Percentiles rank a stretch among this genome's conserved stretches.
phyloP scores from a whole-genome alignment of 345 rosid species.

The Salix purpurea region DNA sequence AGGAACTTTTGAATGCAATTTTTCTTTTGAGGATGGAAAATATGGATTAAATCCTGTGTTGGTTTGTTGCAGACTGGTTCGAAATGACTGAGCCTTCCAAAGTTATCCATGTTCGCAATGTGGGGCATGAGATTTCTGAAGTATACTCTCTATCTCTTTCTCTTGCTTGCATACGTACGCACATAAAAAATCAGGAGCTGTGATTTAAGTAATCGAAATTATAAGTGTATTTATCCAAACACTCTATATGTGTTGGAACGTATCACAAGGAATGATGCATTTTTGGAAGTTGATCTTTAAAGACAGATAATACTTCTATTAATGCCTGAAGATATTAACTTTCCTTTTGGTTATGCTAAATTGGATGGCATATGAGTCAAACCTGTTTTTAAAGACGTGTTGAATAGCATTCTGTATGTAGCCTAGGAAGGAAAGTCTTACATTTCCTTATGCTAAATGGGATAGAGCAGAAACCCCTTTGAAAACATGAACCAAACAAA shows the following conservation, averaged over 20 bases:
- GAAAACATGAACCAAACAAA: not conserved
- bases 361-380: not conserved
- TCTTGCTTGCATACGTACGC: no score
- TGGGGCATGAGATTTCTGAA: constrained; percentile 95
- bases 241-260: not conserved
- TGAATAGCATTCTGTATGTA: not conserved
- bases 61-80: constrained; percentile 7
- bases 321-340: not conserved
- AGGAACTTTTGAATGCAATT: not conserved
- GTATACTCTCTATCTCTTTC: constrained; percentile 30
- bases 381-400: not conserved
- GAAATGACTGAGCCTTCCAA: constrained; percentile 87
- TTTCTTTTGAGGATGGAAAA: not conserved
- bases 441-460: not conserved
- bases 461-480: not conserved
- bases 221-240: not conserved
- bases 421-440: not conserved
- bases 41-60: not conserved
- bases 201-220: not conserved
- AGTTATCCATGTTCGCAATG: constrained; percentile 96
- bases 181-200: not conserved
- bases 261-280: not conserved
- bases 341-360: not conserved
- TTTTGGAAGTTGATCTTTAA: not conserved
- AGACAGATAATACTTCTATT: not conserved